These are phyloP conservation scores for Lactarius akahatsu DNA, from an alignment of 768 basidiomycete species.

Conservation along the genomic window DNA sequence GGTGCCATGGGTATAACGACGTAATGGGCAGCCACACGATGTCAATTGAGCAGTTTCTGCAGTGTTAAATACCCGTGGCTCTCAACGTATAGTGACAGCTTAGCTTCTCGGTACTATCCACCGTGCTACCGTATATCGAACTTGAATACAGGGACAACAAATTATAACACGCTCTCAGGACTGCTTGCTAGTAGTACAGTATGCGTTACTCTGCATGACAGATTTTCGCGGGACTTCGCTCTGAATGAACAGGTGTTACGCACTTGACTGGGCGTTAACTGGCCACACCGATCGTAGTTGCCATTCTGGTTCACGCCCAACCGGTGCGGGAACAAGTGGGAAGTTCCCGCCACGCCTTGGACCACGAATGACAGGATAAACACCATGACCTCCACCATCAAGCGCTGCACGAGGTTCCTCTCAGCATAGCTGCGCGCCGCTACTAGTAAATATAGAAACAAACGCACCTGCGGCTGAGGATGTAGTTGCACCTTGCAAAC, in stretches of 20 bases:
- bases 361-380: constrained; percentile 24
- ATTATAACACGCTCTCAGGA: no score
- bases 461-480: constrained; percentile 37
- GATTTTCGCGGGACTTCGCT: background rate
- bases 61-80: background rate
- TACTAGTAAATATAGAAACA: background rate
- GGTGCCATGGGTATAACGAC: background rate
- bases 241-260: no score
- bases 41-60: background rate
- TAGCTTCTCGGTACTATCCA: background rate
- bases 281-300: constrained; percentile 33
- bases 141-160: no score
- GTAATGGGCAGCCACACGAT: background rate
- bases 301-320: constrained; percentile 56
- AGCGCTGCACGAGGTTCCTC: constrained; percentile 41
- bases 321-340: constrained; percentile 54
- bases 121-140: background rate
- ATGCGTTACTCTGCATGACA: no score
- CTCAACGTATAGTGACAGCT: background rate
- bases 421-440: constrained; percentile 13
- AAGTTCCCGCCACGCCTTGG: constrained; percentile 48
- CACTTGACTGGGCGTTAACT: background rate
- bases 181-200: no score
- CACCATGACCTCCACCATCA: constrained; percentile 54
- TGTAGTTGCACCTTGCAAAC: constrained; percentile 42